phyloP scores from a whole-genome alignment of 331 rosid species.

The Arachis monticola region DNA sequence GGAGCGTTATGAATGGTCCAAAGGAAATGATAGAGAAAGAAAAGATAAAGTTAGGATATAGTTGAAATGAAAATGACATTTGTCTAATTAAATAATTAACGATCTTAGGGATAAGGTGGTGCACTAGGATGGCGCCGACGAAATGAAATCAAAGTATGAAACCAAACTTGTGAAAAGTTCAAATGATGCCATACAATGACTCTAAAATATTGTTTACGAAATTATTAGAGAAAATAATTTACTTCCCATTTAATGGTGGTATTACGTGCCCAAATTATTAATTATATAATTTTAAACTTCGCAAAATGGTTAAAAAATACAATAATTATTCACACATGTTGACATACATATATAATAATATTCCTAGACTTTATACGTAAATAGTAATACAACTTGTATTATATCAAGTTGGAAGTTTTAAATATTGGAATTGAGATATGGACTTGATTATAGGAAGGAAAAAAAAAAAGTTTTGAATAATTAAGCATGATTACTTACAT shows the following conservation, averaged over 20 bases:
- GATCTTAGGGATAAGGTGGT: slow-evolving; percentile 42
- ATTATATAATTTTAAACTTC: too few relatives aligned
- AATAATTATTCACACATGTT: too few relatives aligned
- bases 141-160: slow-evolving; percentile 36
- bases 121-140: slow-evolving; percentile 57
- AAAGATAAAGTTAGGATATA: slow-evolving; percentile 26
- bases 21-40: slow-evolving; percentile 2
- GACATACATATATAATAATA: too few relatives aligned
- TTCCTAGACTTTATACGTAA: too few relatives aligned
- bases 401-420: too few relatives aligned
- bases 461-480: too few relatives aligned
- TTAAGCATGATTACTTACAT: not conserved
- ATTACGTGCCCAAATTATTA: too few relatives aligned
- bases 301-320: too few relatives aligned
- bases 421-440: not conserved
- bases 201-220: not conserved
- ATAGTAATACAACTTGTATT: too few relatives aligned
- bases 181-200: slow-evolving; percentile 28
- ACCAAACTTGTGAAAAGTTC: slow-evolving; percentile 1
- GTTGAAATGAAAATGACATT: slow-evolving; percentile 54
- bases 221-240: too few relatives aligned
- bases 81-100: slow-evolving; percentile 37
- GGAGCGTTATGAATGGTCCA: slow-evolving; percentile 30
- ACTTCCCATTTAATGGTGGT: too few relatives aligned
- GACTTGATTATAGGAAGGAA: not conserved